A percentile compares a stretch with the other conserved stretches of the same genome.
Conservation (phyloP, 148 eudicot genomes). For the Silene uniflora region DNA sequence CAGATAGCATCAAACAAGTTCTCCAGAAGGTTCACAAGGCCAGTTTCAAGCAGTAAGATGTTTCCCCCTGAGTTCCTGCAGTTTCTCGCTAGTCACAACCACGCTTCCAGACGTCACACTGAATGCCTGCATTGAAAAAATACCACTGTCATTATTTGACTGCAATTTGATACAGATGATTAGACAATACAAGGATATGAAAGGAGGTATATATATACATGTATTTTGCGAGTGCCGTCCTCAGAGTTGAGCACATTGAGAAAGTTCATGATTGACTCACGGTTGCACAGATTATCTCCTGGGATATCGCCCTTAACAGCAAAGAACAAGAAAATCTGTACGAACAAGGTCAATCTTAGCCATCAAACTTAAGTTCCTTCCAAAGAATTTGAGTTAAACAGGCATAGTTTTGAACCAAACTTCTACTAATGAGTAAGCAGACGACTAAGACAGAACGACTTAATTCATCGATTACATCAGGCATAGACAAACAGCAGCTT, state of each 20-base stretch:
- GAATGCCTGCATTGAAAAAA: neutral
- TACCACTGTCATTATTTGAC: neutral
- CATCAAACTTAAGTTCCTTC: too few species aligned
- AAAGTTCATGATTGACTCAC: slow-evolving; percentile 17
- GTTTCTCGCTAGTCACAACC: neutral
- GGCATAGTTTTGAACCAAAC: too few species aligned
- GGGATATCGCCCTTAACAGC: too few species aligned
- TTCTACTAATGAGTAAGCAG: too few species aligned
- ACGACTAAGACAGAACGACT: too few species aligned
- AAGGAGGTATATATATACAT: neutral
- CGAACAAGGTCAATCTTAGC: too few species aligned
- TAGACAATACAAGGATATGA: neutral
- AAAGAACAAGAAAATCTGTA: too few species aligned
- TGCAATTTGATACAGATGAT: neutral
- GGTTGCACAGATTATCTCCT: neutral
- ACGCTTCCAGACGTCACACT: neutral
- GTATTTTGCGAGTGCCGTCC: slow-evolving; percentile 6
- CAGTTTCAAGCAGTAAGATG: neutral
- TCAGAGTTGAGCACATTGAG: slow-evolving; percentile 20
- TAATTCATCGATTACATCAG: too few species aligned
- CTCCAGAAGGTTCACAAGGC: neutral
- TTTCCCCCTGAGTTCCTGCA: neutral
- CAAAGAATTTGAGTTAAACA: too few species aligned
- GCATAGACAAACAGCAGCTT: too few species aligned
- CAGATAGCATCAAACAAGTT: neutral